Evolutionary conservation across 2,329 filamentous ascomycete genomes (phyloP).

Genomic region (Paracoccidioides lutzii): DNA sequence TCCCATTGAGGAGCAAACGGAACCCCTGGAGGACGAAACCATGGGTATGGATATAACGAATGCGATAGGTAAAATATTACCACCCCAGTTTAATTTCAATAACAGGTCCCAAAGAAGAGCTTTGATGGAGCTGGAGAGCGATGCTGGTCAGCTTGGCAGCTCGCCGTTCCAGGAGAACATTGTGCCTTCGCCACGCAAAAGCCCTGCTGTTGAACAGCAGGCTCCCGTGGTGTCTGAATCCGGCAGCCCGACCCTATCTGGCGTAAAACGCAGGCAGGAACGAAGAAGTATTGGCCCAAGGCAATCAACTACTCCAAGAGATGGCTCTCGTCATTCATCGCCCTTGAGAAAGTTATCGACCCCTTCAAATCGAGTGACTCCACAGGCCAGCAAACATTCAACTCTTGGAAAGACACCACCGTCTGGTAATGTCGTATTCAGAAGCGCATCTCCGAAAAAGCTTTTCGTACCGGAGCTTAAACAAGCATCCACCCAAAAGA

Average conservation of each 20-base stretch:
- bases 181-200: constrained; percentile 20
- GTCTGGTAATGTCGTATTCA: constrained; percentile 33
- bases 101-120: constrained; percentile 40
- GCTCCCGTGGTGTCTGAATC: constrained; percentile 34
- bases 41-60: constrained; percentile 57
- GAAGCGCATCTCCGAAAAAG: constrained; percentile 38
- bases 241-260: constrained; percentile 44
- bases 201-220: constrained; percentile 20
- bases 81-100: constrained; percentile 24
- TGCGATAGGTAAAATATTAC: constrained; percentile 50
- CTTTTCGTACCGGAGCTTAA: constrained; percentile 33
- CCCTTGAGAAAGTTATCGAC: constrained; percentile 22
- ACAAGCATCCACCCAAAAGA: constrained; percentile 27
- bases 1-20: constrained; percentile 27
- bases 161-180: constrained; percentile 35
- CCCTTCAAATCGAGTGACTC: constrained; percentile 32
- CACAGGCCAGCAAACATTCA: constrained; percentile 31
- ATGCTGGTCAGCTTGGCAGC: constrained; percentile 35
- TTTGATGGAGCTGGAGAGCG: constrained; percentile 42
- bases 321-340: constrained; percentile 22
- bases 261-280: constrained; percentile 37
- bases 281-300: constrained; percentile 35
- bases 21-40: constrained; percentile 30
- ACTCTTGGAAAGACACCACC: constrained; percentile 41
- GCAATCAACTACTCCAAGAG: constrained; percentile 33